Base-by-base conservation (phyloP, 1,284 basidiomycete species). In the Pyrrhoderma lamaoense region DNA sequence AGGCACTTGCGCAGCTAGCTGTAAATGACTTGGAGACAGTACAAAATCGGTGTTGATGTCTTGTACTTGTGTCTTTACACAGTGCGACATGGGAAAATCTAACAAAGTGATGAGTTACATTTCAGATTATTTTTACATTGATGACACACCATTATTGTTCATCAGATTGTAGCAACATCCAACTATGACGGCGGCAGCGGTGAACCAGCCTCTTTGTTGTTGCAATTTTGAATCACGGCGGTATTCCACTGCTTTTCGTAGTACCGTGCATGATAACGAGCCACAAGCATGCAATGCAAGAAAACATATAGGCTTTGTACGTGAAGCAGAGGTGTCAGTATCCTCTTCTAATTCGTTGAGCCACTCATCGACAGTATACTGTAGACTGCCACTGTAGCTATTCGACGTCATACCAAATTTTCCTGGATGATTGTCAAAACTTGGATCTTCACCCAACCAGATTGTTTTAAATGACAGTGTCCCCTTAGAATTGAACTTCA, bases 281-380 rank as follows among this genome's bases (percentile, higher is more conserved):
- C 75, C 75, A 52, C 70, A 75, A 4, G 71, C 80, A 57, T 87
- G 84, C 42, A 87, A 69, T 9, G 79, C 84, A 25, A 85, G 74
- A 45, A 86, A 67, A 27, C 82, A 63, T 3, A 85, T 71, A 2
- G 78, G 78, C 7, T 67, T 65, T 34, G 9, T 43, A 2, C 14
- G 14, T 4, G n/a, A 18, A 18, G n/a, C 25, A 13, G 39, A 37
- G 9, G 42, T 42, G 21, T 36, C 47, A 22, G n/a, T 21, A 49
- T 51, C 45, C 37, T 31, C 52, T 37, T 9, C 51, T 8, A 35
- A 47, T 50, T 11, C 9, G 72, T 31, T 18, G 53, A 53, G 23
- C 58, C 47, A 56, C n/a, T 49, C 43, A 42, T 45, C 42, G 14
- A 56, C 39, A 5, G 37, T 38, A 22, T 27, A 8, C 19, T 56